Evolutionary conservation across 768 basidiomycete species (phyloP), one percentile per base, ranked within the genome.

Genomic region (Tylopilus sp.): DNA sequence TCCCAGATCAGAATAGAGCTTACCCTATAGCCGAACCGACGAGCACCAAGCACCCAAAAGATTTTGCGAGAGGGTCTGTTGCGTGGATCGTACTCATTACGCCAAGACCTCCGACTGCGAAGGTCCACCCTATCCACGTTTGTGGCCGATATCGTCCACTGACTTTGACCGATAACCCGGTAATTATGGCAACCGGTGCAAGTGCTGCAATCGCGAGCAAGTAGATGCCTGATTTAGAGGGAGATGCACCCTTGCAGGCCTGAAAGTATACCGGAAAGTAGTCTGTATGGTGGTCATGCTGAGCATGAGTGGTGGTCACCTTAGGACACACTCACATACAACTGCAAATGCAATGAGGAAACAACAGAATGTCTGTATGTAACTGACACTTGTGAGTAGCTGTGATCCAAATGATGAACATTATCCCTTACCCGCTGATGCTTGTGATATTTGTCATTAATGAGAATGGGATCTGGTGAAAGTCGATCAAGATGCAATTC

Each of bases 241-340:
- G 66, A 4, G 68, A 68, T 10, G 66, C 63, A 8, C 60, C 67
- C 48, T 68, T 69, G 55, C 70, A 72, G 1, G 76, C 75, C 56
- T 78, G 77, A 55, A 74, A 78, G 60, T 73, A 78, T 11, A 75
- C 70, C 2, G 74, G 75, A 5, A 73, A 38, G 4, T n/a, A 22
- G 19, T 46, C 33, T 46, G 17, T 8, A 19, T 1, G 29, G 17
- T 26, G 17, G 42, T 33, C 7, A 14, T 17, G 21, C 34, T 17
- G 14, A n/a, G 47, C 14, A 45, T 54, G 12, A 12, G 34, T 33
- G 14, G 22, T 8, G 9, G 9, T 4, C 5, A n/a, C 30, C 13
- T 48, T 34, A 14, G 29, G 45, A 22, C 26, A 12, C 29, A 50
- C 56, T 52, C 48, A 71, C 69, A 72, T 10, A 64, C 53, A 21